Evolutionary conservation across 331 rosid species (phyloP).

Genomic region (Phaseolus coccineus): DNA sequence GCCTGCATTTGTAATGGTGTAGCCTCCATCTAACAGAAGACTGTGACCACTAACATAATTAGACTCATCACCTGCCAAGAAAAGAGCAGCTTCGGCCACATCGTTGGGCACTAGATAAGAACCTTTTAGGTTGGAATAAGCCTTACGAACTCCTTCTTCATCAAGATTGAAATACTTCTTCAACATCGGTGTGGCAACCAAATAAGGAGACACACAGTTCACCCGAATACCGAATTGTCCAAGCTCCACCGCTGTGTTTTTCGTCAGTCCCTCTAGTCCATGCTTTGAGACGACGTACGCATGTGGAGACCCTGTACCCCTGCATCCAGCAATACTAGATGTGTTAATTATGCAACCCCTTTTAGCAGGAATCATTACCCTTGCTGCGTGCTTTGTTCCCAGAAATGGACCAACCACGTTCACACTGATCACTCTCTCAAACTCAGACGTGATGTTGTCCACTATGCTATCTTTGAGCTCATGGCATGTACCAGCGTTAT

Average conservation of each 20-base stretch:
- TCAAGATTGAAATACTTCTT: too few species aligned
- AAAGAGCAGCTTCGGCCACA: too few species aligned
- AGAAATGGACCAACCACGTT: conserved; percentile 55
- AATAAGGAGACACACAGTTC: too few species aligned
- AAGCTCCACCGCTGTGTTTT: conserved; percentile 58
- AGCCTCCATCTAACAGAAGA: too few species aligned
- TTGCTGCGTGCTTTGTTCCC: conserved; percentile 63
- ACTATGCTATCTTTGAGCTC: conserved; percentile 38
- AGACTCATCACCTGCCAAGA: too few species aligned
- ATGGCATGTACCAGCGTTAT: conserved; percentile 51
- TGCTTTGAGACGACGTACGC: conserved; percentile 51
- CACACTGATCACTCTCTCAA: conserved; percentile 50
- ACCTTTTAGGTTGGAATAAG: too few species aligned
- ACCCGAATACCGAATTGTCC: conserved; percentile 65
- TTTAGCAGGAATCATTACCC: conserved; percentile 53
- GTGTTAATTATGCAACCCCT: conserved; percentile 45
- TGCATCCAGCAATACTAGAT: conserved; percentile 37
- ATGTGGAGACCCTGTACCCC: conserved; percentile 41
- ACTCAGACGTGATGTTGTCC: conserved; percentile 30
- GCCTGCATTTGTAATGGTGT: too few species aligned
- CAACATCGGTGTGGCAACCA: too few species aligned
- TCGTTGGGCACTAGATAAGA: too few species aligned
- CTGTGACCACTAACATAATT: too few species aligned
- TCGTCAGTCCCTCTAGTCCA: conserved; percentile 51
- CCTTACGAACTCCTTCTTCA: too few species aligned